phyloP scores from a whole-genome alignment of 2,329 filamentous ascomycete genomes.

The Pseudogymnoascus sp. region DNA sequence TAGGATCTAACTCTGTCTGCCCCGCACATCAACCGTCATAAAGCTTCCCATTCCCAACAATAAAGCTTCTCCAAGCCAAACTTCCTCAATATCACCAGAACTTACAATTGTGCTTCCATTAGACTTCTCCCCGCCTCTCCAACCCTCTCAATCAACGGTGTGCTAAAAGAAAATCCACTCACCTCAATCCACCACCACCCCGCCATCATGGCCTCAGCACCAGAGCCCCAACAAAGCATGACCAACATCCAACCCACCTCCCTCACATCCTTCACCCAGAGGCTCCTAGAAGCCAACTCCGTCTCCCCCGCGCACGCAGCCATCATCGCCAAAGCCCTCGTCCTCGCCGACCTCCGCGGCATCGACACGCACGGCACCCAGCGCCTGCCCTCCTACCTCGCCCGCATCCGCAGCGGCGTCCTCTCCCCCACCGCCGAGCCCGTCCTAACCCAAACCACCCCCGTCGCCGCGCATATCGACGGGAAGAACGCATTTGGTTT shows the following conservation, averaged over 20 bases:
- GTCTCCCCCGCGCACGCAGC: constrained; percentile 51
- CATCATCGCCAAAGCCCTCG: constrained; percentile 59
- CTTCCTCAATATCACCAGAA: background rate
- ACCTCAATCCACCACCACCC: background rate
- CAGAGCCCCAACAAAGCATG: background rate
- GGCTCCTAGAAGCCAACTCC: constrained; percentile 53
- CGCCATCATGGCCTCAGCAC: constrained; percentile 5
- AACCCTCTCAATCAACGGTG: background rate
- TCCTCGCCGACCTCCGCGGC: constrained; percentile 69
- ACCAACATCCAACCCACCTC: background rate
- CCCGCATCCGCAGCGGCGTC: constrained; percentile 62
- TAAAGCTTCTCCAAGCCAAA: background rate
- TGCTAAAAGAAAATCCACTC: background rate
- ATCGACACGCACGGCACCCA: constrained; percentile 76
- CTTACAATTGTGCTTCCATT: background rate
- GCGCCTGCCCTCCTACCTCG: constrained; percentile 70
- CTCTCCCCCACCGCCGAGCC: constrained; percentile 56
- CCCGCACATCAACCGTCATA: background rate
- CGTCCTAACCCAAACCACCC: constrained; percentile 53
- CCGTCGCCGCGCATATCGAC: constrained; percentile 61
- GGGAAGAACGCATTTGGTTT: constrained; percentile 71
- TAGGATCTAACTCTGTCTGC: background rate
- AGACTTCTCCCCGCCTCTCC: background rate
- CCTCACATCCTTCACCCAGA: constrained; percentile 38
- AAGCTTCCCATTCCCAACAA: background rate